These are phyloP conservation scores for Talaromyces thailandensis DNA, from an alignment of 495 filamentous ascomycete species.

Conservation along the genomic window DNA sequence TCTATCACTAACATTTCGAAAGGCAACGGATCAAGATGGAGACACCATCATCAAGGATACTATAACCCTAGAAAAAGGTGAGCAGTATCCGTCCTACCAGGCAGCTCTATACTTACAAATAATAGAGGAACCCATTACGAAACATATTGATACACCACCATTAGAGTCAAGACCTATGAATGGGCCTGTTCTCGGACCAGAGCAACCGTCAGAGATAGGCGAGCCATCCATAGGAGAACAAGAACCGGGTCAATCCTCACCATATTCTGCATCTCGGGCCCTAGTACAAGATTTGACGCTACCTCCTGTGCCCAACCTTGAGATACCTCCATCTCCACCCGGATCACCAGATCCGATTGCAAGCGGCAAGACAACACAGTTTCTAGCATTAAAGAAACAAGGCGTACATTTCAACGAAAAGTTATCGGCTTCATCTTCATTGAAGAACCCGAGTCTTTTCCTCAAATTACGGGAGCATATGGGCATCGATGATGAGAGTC, in stretches of 20 bases:
- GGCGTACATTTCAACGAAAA: conserved; percentile 88
- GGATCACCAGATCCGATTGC: conserved; percentile 56
- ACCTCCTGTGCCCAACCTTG: conserved; percentile 67
- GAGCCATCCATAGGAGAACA: background rate
- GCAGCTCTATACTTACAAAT: background rate
- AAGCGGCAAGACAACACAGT: conserved; percentile 71
- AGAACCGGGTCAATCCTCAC: conserved; percentile 45
- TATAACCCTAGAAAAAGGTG: background rate
- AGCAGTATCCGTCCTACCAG: background rate
- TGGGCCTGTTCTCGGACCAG: conserved; percentile 39
- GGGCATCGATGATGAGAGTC: conserved; percentile 54
- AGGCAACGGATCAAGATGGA: conserved; percentile 9
- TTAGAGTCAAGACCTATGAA: conserved; percentile 7
- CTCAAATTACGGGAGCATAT: conserved; percentile 75
- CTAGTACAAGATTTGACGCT: conserved; percentile 75
- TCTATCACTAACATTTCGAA: background rate
- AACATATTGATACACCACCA: background rate
- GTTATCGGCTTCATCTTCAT: conserved; percentile 55
- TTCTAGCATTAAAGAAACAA: conserved; percentile 75
- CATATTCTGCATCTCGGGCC: conserved; percentile 57
- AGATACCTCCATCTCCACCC: conserved; percentile 79
- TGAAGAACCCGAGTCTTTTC: conserved; percentile 74
- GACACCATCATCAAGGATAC: background rate
- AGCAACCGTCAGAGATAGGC: conserved; percentile 15
- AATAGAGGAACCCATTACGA: background rate